Evolutionary conservation across 257 asterid genomes (phyloP), one percentile per base, ranked within the genome.

Genomic region (Salvia hispanica): DNA sequence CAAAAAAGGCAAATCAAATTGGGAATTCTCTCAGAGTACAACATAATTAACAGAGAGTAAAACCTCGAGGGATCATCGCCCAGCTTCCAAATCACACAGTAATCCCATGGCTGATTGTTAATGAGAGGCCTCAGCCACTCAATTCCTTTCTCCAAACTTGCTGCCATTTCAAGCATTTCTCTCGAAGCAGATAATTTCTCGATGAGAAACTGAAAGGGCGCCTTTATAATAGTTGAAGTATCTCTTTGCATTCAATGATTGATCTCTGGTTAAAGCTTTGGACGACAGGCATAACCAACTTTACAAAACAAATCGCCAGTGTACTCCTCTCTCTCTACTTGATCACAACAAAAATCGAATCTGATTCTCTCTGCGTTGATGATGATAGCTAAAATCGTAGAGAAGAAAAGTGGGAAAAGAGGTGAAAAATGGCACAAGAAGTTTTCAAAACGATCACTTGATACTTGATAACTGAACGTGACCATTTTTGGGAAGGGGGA

Each of bases 1-100:
- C 18, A 8, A 14, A 16, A 16, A n/a, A 16, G 10, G 54, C 15
- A 7, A 53, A 9, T n/a, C 8, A 25, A 37, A 42, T 25, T 12
- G 37, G 15, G 60, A 8, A 25, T 13, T 0, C 5, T 0, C 15
- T 14, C 1, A 40, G 45, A 4, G 42, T 60, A 72, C 67, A 68
- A 46, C 1, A 33, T 15, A 13, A 52, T 10, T 1, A 61, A 40
- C 5, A 21, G 42, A 11, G 11, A 50, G 58, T 61, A 44, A 33
- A 46, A 88, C 96, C 89, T 91, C 52, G 93, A 83, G 54, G 97
- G 95, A 71, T 91, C 96, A 81, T 86, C 86, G 2, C 96, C 97
- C 50, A 88, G 67, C 71, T 78, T 79, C 97, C 97, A 91, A 62
- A 91, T 77, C 74, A 91, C 82, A 74, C 84, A 86, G 57, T 80